Conservation (phyloP, 2,329 filamentous ascomycete genomes). For the Colletotrichum tamarilloi region DNA sequence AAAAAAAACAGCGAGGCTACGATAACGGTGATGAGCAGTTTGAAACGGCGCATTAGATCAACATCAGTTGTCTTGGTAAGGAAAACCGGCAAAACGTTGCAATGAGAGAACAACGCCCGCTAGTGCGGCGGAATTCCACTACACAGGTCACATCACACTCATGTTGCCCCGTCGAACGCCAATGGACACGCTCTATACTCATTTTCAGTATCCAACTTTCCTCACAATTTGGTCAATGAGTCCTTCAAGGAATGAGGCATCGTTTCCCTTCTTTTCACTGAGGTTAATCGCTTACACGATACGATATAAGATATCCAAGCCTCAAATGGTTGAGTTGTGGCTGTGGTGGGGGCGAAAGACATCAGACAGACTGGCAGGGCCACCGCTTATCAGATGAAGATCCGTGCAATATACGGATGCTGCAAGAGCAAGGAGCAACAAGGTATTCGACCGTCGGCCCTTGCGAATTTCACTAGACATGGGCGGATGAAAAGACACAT, state of each 20-base stretch:
- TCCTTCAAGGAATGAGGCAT: neutral
- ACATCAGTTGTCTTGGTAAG: neutral
- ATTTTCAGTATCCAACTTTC: neutral
- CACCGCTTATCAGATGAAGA: conserved; percentile 24
- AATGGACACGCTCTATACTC: neutral
- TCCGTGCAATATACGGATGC: neutral
- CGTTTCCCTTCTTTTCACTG: neutral
- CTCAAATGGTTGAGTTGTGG: neutral
- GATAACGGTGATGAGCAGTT: neutral
- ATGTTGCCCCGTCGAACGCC: neutral
- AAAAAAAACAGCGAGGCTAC: neutral
- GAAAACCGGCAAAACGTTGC: conserved; percentile 7
- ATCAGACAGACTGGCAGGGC: neutral
- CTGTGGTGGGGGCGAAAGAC: neutral
- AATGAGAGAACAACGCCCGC: conserved; percentile 1
- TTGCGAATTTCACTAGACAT: neutral
- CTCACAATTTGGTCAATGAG: neutral
- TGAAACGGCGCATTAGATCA: neutral
- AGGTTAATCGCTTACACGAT: neutral
- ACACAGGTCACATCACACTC: neutral
- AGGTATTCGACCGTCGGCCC: neutral
- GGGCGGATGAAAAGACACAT: neutral
- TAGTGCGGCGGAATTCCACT: conserved; percentile 33
- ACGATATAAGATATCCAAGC: neutral
- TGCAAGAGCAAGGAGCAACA: conserved; percentile 1